A percentile compares a stretch with the other conserved stretches of the same genome.
phyloP scores from a whole-genome alignment of 805 yeast genomes.

The Candida michaelii region DNA sequence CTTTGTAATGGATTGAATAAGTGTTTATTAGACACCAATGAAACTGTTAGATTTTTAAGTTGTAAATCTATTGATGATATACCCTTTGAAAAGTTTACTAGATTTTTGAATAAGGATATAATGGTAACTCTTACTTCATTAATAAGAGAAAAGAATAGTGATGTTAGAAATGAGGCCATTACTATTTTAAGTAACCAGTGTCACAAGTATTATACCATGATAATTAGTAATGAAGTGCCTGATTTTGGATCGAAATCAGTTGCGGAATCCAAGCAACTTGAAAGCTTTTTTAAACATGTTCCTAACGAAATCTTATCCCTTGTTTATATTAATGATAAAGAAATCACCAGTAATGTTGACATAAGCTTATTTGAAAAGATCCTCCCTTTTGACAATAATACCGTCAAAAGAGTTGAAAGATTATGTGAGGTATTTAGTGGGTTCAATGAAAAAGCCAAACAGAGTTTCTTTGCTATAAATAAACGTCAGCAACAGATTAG shows the following conservation, averaged over 20 bases:
- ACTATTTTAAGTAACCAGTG: conserved; percentile 55
- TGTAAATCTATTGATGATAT: conserved; percentile 51
- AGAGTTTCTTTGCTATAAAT: conserved; percentile 67
- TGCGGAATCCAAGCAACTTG: conserved; percentile 25
- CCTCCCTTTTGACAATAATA: conserved; percentile 53
- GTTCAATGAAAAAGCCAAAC: conserved; percentile 57
- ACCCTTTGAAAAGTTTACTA: conserved; percentile 48
- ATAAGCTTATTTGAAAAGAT: conserved; percentile 56
- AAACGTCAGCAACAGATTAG: conserved; percentile 66
- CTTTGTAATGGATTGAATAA: conserved; percentile 56
- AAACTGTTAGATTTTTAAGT: conserved; percentile 64
- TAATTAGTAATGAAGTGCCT: conserved; percentile 17
- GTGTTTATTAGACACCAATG: conserved; percentile 74
- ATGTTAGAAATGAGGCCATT: conserved; percentile 62
- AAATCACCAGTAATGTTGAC: conserved; percentile 68
- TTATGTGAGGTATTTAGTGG: conserved; percentile 47
- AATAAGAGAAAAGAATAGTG: conserved; percentile 67
- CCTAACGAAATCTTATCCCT: conserved; percentile 67
- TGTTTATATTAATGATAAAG: conserved; percentile 69
- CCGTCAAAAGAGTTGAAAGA: conserved; percentile 50
- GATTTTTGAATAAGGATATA: conserved; percentile 46
- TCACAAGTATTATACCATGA: conserved; percentile 38
- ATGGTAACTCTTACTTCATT: conserved; percentile 59
- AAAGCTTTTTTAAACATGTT: conserved; percentile 44
- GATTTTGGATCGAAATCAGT: conserved; percentile 31